Conservation (phyloP, 768 basidiomycete genomes). For the Brasilioporus rufonigricans region DNA sequence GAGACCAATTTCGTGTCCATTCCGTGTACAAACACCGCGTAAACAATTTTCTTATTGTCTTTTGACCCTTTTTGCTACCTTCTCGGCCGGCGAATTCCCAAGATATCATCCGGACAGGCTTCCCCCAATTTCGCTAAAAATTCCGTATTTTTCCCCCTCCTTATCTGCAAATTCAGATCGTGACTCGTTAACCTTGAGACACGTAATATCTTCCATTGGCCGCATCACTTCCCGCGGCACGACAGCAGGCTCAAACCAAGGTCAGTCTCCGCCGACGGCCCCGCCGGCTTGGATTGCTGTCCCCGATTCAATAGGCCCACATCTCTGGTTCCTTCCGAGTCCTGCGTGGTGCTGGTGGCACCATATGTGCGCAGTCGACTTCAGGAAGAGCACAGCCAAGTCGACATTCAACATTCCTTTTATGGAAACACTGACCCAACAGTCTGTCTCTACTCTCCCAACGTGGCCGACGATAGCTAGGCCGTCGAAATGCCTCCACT, state of each 20-base stretch:
- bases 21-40: slow-evolving; percentile 38
- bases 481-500: not conserved
- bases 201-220: slow-evolving; percentile 31
- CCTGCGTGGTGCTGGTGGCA: not conserved
- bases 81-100: slow-evolving; percentile 38
- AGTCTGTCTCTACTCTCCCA: slow-evolving; percentile 11
- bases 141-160: slow-evolving; percentile 33
- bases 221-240: slow-evolving; percentile 32
- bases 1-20: slow-evolving; percentile 39
- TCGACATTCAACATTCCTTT: slow-evolving; percentile 28
- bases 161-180: slow-evolving; percentile 31
- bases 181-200: slow-evolving; percentile 32
- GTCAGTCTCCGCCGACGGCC: slow-evolving; percentile 32
- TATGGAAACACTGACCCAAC: slow-evolving; percentile 24
- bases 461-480: slow-evolving; percentile 3
- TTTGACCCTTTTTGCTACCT: slow-evolving; percentile 28
- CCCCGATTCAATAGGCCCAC: slow-evolving; percentile 3
- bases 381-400: not conserved
- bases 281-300: slow-evolving; percentile 20
- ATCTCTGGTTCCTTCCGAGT: slow-evolving; percentile 17
- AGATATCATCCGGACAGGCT: slow-evolving; percentile 19
- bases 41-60: slow-evolving; percentile 50
- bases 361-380: slow-evolving; percentile 4
- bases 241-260: slow-evolving; percentile 3
- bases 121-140: slow-evolving; percentile 28